Evolutionary conservation across 2,329 filamentous ascomycete genomes (phyloP).

Genomic region (Fusarium sp.): DNA sequence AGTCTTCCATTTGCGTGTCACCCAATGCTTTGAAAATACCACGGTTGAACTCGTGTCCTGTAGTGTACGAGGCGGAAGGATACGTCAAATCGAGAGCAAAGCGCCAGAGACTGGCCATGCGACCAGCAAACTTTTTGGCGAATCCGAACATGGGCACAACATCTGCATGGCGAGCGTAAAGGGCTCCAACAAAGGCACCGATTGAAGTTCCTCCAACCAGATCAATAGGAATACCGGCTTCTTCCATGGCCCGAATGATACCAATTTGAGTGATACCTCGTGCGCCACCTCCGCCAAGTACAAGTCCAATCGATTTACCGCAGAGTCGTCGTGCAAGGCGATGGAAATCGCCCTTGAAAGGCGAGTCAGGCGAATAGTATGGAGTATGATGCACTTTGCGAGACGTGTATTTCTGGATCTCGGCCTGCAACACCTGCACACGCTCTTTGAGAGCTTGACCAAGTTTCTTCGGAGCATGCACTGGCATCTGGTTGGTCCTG

Average conservation of each 20-base stretch:
- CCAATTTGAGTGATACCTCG: constrained; percentile 93
- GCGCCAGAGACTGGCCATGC: constrained; percentile 99
- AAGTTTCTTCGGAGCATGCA: constrained; percentile 80
- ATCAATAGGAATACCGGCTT: constrained; percentile 95
- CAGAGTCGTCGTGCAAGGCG: constrained; percentile 89
- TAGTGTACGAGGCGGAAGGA: constrained; percentile 96
- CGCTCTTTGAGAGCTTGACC: constrained; percentile 89
- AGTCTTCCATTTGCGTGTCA: constrained; percentile 97
- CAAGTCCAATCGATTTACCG: constrained; percentile 93
- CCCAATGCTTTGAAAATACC: constrained; percentile 99
- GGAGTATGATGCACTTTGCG: constrained; percentile 89
- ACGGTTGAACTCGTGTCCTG: constrained; percentile 97
- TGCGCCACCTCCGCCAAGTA: constrained; percentile 93
- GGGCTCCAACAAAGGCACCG: constrained; percentile 91
- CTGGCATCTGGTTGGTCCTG: constrained; percentile 78
- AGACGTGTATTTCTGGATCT: constrained; percentile 98
- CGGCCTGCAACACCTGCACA: constrained; percentile 93
- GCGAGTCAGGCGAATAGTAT: constrained; percentile 89
- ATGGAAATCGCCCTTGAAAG: constrained; percentile 97
- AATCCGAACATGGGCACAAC: constrained; percentile 96
- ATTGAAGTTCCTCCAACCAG: constrained; percentile 97
- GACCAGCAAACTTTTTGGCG: constrained; percentile 95
- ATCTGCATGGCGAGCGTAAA: constrained; percentile 96
- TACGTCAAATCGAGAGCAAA: constrained; percentile 97
- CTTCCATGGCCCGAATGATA: constrained; percentile 93